Evolutionary conservation across 2,329 filamentous ascomycete genomes (phyloP), one percentile per base, ranked within the genome.

Genomic region (Monosporascus ibericus): DNA sequence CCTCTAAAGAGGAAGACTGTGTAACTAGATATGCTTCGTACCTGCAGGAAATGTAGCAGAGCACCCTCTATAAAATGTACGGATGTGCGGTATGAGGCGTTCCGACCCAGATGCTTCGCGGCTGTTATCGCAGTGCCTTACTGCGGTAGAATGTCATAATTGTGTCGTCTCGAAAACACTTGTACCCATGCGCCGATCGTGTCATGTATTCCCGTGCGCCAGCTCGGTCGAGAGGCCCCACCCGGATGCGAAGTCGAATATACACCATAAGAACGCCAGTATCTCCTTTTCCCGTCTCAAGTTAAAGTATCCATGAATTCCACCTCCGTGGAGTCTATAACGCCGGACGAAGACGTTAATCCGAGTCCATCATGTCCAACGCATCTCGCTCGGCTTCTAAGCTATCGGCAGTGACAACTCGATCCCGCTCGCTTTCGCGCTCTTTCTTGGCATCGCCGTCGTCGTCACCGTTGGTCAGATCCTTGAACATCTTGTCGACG

Each of bases 401-500:
- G 51, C 63, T 68, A 30, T 66, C 65, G 15, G 66, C 61, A 18
- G 65, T 67, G 49, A 72, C 65, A 1, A 64, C 60, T 17, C 62
- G 64, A 52, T 65, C 72, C 52, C 63, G 76, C 30, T 60, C 62
- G 38, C 55, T 60, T 48, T 58, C 60, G 44, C 59, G 55, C 22
- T 63, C 62, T 52, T 65, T 70, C 59, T 74, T 75, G 9, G 56
- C 49, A 52, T 65, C 50, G 1, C 79, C 77, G 24, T 74, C 70
- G 14, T 79, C 75, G 17, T 78, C 75, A 52, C 76, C 72, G 53
- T 81, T 79, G 3, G 77, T 79, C 57, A 82, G 72, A 44, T 81
- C 78, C 44, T 75, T 71, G 61, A 81, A 81, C 76, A 82, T 80
- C 57, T 75, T 75, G 52, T 80, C 76, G 4, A 78, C 76, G 25